Conservation (phyloP, 2,329 filamentous ascomycete species). For the Fusarium sp. region DNA sequence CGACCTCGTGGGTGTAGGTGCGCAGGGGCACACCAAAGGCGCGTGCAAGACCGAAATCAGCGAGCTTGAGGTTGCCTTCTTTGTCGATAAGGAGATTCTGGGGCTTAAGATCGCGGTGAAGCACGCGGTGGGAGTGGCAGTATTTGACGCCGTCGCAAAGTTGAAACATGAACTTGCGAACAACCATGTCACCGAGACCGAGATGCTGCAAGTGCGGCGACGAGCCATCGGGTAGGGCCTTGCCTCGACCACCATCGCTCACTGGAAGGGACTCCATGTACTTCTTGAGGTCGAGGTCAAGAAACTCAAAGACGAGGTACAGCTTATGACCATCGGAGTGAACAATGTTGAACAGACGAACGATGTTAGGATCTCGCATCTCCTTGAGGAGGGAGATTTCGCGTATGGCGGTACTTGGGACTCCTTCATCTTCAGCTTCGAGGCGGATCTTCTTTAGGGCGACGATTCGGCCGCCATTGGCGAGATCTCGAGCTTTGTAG, state of each 20-base stretch:
- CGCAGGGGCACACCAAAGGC: conserved; percentile 92
- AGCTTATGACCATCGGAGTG: conserved; percentile 96
- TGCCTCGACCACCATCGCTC: conserved; percentile 86
- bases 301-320: conserved; percentile 92
- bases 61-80: conserved; percentile 90
- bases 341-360: conserved; percentile 90
- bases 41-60: conserved; percentile 89
- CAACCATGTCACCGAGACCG: conserved; percentile 83
- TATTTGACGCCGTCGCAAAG: conserved; percentile 87
- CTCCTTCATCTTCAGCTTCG: conserved; percentile 94
- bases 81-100: conserved; percentile 91
- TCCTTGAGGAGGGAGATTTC: conserved; percentile 96
- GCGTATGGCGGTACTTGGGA: conserved; percentile 92
- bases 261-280: conserved; percentile 95
- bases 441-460: conserved; percentile 96
- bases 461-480: conserved; percentile 86
- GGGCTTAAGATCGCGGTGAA: conserved; percentile 91
- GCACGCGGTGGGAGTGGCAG: conserved; percentile 89
- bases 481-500: conserved; percentile 92
- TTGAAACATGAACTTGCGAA: conserved; percentile 95
- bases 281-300: conserved; percentile 93
- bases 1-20: conserved; percentile 95
- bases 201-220: conserved; percentile 74
- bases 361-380: conserved; percentile 93
- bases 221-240: conserved; percentile 85